Percentiles rank a stretch among this genome's conserved stretches.
Evolutionary conservation across 2,329 filamentous ascomycete species (phyloP).

Genomic region (Paramyrothecium sp.): DNA sequence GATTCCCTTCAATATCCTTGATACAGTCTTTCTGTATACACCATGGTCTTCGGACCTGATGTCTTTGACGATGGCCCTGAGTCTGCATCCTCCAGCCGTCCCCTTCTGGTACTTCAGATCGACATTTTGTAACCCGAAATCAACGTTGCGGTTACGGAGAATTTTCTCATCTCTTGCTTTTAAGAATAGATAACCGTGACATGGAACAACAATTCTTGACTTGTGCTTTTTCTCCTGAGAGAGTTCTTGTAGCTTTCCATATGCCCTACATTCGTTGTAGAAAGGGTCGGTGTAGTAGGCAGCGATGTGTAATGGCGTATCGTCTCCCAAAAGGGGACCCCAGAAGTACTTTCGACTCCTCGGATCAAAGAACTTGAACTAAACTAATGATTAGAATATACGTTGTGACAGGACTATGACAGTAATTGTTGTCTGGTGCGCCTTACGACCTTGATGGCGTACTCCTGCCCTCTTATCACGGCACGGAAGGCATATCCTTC

Average conservation of each 20-base stretch:
- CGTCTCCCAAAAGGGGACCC: conserved; percentile 11
- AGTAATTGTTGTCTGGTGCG: not conserved
- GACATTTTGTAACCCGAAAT: conserved; percentile 8
- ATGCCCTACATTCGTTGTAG: conserved; percentile 17
- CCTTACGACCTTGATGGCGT: conserved; percentile 18
- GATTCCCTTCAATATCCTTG: conserved; percentile 3
- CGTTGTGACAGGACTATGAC: not conserved
- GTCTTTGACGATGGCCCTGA: conserved; percentile 14
- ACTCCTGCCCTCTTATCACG: conserved; percentile 8
- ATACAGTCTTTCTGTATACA: conserved; percentile 1
- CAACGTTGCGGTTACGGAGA: conserved; percentile 2
- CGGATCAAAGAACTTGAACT: conserved; percentile 19
- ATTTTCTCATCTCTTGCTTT: conserved; percentile 5
- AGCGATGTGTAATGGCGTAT: conserved; percentile 8
- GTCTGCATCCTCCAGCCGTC: conserved; percentile 9
- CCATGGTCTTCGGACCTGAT: conserved; percentile 9
- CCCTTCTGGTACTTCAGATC: conserved; percentile 8
- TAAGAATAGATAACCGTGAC: conserved; percentile 12
- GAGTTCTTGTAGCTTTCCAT: conserved; percentile 11
- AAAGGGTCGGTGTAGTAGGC: conserved; percentile 20
- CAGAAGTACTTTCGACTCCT: conserved; percentile 12
- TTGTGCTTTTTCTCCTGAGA: not conserved
- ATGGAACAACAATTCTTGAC: conserved; percentile 4
- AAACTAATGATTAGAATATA: not conserved
- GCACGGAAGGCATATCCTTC: conserved; percentile 16